Evolutionary conservation across 352 stramenopile genomes (phyloP).

Genomic region (Saprolegnia diclina): DNA sequence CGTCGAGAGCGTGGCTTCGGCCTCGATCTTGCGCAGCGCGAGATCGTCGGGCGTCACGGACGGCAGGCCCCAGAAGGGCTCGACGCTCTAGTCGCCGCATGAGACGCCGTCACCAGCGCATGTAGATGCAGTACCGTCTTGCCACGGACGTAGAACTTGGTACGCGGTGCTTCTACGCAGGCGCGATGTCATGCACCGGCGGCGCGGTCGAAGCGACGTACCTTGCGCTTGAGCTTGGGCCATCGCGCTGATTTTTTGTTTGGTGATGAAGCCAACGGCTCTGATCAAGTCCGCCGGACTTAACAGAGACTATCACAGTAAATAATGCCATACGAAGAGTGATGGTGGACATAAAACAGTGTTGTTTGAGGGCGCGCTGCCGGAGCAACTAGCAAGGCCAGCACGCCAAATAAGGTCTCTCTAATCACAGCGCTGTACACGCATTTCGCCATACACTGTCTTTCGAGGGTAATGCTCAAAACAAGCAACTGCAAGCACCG

Average conservation of each 20-base stretch:
- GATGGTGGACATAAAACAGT: too few species aligned
- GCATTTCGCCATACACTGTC: too few species aligned
- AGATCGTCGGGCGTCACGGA: constrained; percentile 31
- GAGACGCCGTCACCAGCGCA: background rate
- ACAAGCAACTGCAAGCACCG: too few species aligned
- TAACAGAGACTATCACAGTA: background rate
- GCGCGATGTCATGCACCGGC: background rate
- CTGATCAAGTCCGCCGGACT: background rate
- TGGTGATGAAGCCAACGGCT: background rate
- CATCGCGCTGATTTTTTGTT: background rate
- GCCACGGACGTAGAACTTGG: constrained; percentile 81
- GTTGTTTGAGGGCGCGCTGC: too few species aligned
- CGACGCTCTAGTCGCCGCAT: constrained; percentile 37
- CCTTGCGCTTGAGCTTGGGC: constrained; percentile 8
- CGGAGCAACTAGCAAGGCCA: too few species aligned
- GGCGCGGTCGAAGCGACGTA: background rate
- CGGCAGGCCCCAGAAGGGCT: constrained; percentile 66
- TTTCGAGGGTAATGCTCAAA: too few species aligned
- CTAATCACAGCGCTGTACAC: too few species aligned
- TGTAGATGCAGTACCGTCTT: constrained; percentile 31
- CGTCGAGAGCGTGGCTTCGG: constrained; percentile 44
- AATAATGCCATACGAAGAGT: too few species aligned
- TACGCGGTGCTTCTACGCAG: constrained; percentile 36
- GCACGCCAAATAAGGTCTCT: too few species aligned
- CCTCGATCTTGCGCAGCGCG: constrained; percentile 36